Conservation (phyloP, 2,329 filamentous ascomycete species). For the Cordyceps farinosa region DNA sequence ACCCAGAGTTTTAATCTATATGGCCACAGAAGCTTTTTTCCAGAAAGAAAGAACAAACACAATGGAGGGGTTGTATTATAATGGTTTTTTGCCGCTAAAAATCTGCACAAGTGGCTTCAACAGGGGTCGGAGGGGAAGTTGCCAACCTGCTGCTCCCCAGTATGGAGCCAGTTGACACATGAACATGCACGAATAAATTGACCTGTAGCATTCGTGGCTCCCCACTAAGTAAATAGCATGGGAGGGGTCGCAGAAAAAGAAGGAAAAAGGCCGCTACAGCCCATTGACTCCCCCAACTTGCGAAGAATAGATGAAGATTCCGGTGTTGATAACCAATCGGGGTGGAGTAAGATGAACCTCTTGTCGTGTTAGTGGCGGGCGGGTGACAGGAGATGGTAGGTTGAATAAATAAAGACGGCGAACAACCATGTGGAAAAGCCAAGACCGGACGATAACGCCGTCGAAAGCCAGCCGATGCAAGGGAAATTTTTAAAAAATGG, state of each 20-base stretch:
- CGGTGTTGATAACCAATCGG: neutral
- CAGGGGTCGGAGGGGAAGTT: neutral
- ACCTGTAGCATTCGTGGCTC: neutral
- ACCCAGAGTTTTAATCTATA: neutral
- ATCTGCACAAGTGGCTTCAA: neutral
- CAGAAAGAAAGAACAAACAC: neutral
- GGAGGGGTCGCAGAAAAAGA: neutral
- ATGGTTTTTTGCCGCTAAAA: neutral
- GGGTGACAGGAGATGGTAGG: neutral
- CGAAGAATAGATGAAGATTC: neutral
- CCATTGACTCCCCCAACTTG: no score
- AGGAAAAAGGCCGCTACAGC: neutral
- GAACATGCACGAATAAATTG: neutral
- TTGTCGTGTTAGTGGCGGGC: no score
- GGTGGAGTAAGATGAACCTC: neutral
- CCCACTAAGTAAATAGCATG: neutral
- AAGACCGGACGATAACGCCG: no score
- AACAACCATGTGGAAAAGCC: no score
- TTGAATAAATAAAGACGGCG: neutral
- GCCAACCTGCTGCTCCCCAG: neutral
- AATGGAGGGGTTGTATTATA: neutral
- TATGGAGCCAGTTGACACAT: neutral
- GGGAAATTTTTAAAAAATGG: no score
- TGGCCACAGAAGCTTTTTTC: neutral
- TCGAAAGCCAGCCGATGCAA: no score